These are phyloP conservation scores for Zalerion maritima DNA, from an alignment of 495 filamentous ascomycete genomes.

Conservation along the genomic window DNA sequence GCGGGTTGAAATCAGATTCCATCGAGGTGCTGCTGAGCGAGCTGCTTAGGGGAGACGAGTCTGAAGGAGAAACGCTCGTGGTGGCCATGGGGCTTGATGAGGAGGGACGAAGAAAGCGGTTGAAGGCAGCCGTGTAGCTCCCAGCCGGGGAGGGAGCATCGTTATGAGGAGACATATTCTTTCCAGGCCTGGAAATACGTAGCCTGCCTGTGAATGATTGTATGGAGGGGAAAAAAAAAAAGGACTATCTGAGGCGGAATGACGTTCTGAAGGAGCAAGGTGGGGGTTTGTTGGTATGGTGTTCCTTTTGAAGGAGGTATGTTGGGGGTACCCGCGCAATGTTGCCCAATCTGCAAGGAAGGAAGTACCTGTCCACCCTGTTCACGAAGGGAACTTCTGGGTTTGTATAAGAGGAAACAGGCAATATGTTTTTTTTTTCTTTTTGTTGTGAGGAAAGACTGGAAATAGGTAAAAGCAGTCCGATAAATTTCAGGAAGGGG, in stretches of 20 bases:
- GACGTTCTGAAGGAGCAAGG: too few species aligned
- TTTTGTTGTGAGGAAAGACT: too few species aligned
- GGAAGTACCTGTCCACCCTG: too few species aligned
- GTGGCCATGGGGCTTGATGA: conserved; percentile 20
- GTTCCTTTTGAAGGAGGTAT: too few species aligned
- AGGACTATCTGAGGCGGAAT: conserved; percentile 1
- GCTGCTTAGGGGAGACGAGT: conserved; percentile 25
- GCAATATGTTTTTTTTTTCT: too few species aligned
- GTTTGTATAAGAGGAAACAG: too few species aligned
- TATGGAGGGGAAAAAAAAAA: conserved; percentile 3
- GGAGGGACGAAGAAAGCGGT: conserved; percentile 21
- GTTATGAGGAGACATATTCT: conserved; percentile 41
- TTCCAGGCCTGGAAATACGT: not conserved
- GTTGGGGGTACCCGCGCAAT: too few species aligned
- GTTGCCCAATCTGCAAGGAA: too few species aligned
- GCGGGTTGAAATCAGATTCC: conserved; percentile 27
- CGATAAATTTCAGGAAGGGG: too few species aligned
- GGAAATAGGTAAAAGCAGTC: too few species aligned
- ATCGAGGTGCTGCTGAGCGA: conserved; percentile 27
- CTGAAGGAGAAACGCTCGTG: conserved; percentile 12
- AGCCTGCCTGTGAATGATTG: not conserved
- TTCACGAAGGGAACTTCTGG: too few species aligned
- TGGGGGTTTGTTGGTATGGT: too few species aligned
- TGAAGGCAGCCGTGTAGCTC: conserved; percentile 30
- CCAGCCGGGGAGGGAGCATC: conserved; percentile 34